phyloP scores from a whole-genome alignment of 2,329 filamentous ascomycete species.

The Aspergillus pseudotamarii region DNA sequence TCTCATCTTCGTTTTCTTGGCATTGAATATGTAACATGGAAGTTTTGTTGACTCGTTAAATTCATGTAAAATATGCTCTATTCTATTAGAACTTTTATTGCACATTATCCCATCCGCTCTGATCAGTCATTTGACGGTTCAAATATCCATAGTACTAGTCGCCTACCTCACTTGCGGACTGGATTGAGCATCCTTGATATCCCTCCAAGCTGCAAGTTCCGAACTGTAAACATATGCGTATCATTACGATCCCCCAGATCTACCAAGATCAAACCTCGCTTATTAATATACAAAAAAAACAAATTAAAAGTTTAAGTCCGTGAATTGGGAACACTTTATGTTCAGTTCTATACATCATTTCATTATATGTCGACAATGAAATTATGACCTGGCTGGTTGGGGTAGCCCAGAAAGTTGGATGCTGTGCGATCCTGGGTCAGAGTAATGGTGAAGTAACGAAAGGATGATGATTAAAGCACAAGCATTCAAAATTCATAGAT shows the following conservation, averaged over 20 bases:
- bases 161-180: background rate
- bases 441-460: background rate
- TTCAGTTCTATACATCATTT: conserved; percentile 8
- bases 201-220: background rate
- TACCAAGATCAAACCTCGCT: background rate
- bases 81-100: conserved; percentile 17
- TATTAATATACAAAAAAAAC: background rate
- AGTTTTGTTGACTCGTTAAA: conserved; percentile 13
- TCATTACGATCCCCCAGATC: background rate
- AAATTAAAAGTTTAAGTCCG: background rate
- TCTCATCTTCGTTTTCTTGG: conserved; percentile 4
- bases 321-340: conserved; percentile 7
- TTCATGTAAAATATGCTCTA: conserved; percentile 24
- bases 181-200: background rate
- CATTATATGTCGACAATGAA: background rate
- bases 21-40: conserved; percentile 20
- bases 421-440: background rate
- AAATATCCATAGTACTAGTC: background rate
- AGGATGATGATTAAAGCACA: background rate
- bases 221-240: background rate
- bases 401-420: background rate
- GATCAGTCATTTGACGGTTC: background rate
- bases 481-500: conserved; percentile 2
- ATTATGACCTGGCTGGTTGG: background rate
- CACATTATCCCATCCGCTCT: conserved; percentile 2